These are phyloP conservation scores for Coemansia guatemalensis DNA, from an alignment of 192 early-diverging fungal species.

Conservation along the genomic window DNA sequence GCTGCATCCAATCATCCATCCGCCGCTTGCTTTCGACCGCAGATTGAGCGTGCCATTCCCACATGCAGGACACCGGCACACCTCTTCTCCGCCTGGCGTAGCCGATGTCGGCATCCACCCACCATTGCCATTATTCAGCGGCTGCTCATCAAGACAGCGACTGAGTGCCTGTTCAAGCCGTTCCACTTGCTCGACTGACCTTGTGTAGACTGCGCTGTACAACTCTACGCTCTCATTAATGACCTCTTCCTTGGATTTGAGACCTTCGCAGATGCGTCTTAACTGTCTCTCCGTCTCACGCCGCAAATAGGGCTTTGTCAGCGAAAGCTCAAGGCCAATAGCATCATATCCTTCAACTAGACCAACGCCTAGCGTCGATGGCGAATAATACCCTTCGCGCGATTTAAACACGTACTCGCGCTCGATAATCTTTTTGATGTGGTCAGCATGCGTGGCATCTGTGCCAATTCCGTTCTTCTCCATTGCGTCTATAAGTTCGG, in stretches of 20 bases:
- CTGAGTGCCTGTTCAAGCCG: slow-evolving; percentile 53
- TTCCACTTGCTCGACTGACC: slow-evolving; percentile 49
- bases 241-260: slow-evolving; percentile 64
- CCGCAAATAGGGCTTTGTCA: slow-evolving; percentile 88
- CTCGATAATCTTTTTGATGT: slow-evolving; percentile 90
- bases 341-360: slow-evolving; percentile 84
- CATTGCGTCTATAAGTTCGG: slow-evolving; percentile 88
- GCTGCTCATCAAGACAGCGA: slow-evolving; percentile 33
- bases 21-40: slow-evolving; percentile 9
- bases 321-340: slow-evolving; percentile 80
- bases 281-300: slow-evolving; percentile 83
- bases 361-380: slow-evolving; percentile 84
- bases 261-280: slow-evolving; percentile 69
- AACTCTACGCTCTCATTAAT: slow-evolving; percentile 62
- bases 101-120: slow-evolving; percentile 12
- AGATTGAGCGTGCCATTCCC: slow-evolving; percentile 14
- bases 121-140: background rate
- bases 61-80: slow-evolving; percentile 27
- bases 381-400: slow-evolving; percentile 57
- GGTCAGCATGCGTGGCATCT: slow-evolving; percentile 94
- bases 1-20: slow-evolving; percentile 50
- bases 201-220: slow-evolving; percentile 73
- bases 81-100: slow-evolving; percentile 10
- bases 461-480: slow-evolving; percentile 95
- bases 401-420: slow-evolving; percentile 83